phyloP scores from a whole-genome alignment of 2,329 filamentous ascomycete genomes.

The Dothiorella sarmentorum region DNA sequence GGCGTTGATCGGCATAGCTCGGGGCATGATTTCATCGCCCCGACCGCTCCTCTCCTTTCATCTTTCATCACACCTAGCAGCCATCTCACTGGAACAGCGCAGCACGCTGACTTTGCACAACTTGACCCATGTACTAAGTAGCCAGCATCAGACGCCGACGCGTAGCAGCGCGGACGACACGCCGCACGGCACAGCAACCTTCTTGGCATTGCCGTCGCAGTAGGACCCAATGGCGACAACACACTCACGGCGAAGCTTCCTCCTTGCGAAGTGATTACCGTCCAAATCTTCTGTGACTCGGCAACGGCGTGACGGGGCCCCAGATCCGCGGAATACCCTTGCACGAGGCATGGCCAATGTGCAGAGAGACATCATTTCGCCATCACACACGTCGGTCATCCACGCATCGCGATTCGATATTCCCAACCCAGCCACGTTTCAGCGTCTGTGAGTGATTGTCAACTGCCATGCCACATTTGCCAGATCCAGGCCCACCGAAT shows the following conservation, averaged over 20 bases:
- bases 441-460: neutral
- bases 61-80: neutral
- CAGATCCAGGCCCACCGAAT: neutral
- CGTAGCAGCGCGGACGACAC: neutral
- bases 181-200: neutral
- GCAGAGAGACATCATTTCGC: neutral
- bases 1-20: neutral
- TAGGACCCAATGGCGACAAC: neutral
- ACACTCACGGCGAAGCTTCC: neutral
- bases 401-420: neutral
- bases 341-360: neutral
- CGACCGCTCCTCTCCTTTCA: neutral
- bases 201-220: neutral
- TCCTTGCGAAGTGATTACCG: neutral
- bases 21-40: neutral
- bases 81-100: neutral
- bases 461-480: neutral
- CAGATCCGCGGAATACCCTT: neutral
- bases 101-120: neutral
- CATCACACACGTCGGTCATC: neutral
- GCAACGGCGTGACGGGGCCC: neutral
- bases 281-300: neutral
- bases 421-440: neutral
- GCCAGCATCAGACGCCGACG: neutral
- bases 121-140: neutral